Percentiles rank a stretch among this genome's conserved stretches.
phyloP scores from a whole-genome alignment of 257 asterid species.

The Solanum chmielewskii region DNA sequence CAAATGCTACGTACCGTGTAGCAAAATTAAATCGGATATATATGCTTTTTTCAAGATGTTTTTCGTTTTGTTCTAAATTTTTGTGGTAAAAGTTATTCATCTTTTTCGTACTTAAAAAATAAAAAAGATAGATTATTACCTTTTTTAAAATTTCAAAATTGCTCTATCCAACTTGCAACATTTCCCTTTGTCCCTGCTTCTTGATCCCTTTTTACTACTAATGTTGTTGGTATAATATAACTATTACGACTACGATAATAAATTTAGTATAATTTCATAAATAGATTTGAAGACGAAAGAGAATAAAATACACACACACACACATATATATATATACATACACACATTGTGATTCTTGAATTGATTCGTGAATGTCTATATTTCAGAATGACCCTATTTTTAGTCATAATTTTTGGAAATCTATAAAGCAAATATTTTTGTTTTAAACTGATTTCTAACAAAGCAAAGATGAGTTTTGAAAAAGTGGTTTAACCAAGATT shows the following conservation, averaged over 20 bases:
- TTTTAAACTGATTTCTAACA: too few species aligned
- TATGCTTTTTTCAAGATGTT: background rate
- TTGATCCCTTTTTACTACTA: background rate
- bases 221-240: background rate
- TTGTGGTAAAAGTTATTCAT: background rate
- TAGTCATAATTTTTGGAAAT: too few species aligned
- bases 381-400: too few species aligned
- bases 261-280: rapidly evolving
- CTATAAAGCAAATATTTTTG: too few species aligned
- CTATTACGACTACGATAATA: background rate
- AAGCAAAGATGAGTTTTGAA: too few species aligned
- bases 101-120: background rate
- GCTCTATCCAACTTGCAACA: background rate
- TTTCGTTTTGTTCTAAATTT: background rate
- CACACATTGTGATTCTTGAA: too few species aligned
- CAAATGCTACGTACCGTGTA: background rate
- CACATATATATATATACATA: too few species aligned
- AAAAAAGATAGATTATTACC: background rate
- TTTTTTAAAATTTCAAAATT: background rate
- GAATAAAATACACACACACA: too few species aligned
- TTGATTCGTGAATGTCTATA: too few species aligned
- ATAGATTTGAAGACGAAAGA: too few species aligned
- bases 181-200: background rate
- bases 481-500: too few species aligned
- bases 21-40: background rate